Conservation (phyloP, 805 yeast species). For the Candida golubevii region DNA sequence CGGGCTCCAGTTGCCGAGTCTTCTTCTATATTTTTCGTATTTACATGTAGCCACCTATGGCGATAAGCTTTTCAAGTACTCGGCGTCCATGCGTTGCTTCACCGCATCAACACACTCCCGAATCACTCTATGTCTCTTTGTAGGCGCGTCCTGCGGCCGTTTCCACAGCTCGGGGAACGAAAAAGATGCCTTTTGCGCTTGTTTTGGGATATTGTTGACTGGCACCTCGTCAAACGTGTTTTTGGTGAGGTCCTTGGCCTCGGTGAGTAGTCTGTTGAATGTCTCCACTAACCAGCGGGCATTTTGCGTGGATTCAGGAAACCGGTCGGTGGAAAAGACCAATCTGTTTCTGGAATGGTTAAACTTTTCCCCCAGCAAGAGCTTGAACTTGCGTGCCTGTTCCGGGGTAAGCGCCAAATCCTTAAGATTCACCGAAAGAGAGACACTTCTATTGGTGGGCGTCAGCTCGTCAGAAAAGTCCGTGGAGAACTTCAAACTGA, state of each 20-base stretch:
- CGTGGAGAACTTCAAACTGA: slow-evolving; percentile 61
- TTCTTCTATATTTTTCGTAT: background rate
- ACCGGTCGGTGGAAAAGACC: slow-evolving; percentile 61
- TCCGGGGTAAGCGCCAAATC: slow-evolving; percentile 50
- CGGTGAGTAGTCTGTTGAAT: slow-evolving; percentile 55
- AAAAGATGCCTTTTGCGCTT: slow-evolving; percentile 35
- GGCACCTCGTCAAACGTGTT: slow-evolving; percentile 72
- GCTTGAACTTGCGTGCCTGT: slow-evolving; percentile 68
- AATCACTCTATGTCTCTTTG: slow-evolving; percentile 34
- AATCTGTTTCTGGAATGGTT: slow-evolving; percentile 56
- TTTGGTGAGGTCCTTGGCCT: slow-evolving; percentile 60
- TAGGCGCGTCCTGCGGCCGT: slow-evolving; percentile 62
- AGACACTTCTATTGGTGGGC: slow-evolving; percentile 62
- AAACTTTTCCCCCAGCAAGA: slow-evolving; percentile 76
- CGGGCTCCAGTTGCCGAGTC: no score
- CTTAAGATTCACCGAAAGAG: slow-evolving; percentile 47
- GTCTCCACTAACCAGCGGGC: slow-evolving; percentile 66
- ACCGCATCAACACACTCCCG: slow-evolving; percentile 30
- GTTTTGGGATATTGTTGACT: slow-evolving; percentile 69
- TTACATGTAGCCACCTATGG: slow-evolving; percentile 6
- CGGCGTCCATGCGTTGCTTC: slow-evolving; percentile 29
- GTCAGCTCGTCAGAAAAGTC: slow-evolving; percentile 75
- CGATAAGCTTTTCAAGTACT: slow-evolving; percentile 22
- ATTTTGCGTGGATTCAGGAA: slow-evolving; percentile 80
- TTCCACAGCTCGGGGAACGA: slow-evolving; percentile 79